A percentile compares a stretch with the other conserved stretches of the same genome.
These are phyloP conservation scores for Rhodotorula sp. DNA, from an alignment of 1,284 basidiomycete species.

Conservation along the genomic window DNA sequence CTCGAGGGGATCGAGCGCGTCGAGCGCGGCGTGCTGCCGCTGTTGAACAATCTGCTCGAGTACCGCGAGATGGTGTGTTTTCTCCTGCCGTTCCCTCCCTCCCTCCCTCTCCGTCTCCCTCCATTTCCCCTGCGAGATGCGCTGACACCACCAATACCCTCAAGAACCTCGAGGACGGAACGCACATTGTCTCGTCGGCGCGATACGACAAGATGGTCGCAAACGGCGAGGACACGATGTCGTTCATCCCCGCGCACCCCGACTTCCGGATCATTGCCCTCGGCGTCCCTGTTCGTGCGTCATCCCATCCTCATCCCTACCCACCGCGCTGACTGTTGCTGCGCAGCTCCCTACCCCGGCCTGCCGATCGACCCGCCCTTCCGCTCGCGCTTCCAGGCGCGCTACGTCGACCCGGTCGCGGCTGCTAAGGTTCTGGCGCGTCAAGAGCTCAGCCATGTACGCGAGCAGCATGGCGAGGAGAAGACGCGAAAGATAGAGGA, in stretches of 20 bases:
- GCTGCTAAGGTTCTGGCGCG: conserved; percentile 28
- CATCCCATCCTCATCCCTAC: background rate
- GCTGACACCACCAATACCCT: conserved; percentile 20
- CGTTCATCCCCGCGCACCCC: conserved; percentile 50
- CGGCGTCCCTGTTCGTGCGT: conserved; percentile 43
- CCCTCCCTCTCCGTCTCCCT: too few species aligned
- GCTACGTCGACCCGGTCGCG: conserved; percentile 41
- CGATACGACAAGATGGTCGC: conserved; percentile 45
- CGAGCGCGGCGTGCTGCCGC: conserved; percentile 36
- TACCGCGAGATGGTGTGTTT: conserved; percentile 39
- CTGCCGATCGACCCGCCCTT: conserved; percentile 53
- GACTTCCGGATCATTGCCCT: conserved; percentile 52
- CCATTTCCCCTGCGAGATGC: background rate
- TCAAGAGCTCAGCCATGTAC: conserved; percentile 4
- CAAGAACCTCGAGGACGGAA: conserved; percentile 52
- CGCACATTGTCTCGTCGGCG: conserved; percentile 51
- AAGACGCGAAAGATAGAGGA: background rate
- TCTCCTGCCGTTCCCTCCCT: background rate
- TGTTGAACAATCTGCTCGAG: conserved; percentile 51
- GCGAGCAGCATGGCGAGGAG: background rate
- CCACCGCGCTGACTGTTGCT: conserved; percentile 9
- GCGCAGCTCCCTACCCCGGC: conserved; percentile 50
- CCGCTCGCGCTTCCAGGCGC: conserved; percentile 52
- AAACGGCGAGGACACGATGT: conserved; percentile 39
- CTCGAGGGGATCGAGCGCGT: conserved; percentile 52